phyloP scores from a whole-genome alignment of 805 yeast species.

The Tetrapisispora phaffii region DNA sequence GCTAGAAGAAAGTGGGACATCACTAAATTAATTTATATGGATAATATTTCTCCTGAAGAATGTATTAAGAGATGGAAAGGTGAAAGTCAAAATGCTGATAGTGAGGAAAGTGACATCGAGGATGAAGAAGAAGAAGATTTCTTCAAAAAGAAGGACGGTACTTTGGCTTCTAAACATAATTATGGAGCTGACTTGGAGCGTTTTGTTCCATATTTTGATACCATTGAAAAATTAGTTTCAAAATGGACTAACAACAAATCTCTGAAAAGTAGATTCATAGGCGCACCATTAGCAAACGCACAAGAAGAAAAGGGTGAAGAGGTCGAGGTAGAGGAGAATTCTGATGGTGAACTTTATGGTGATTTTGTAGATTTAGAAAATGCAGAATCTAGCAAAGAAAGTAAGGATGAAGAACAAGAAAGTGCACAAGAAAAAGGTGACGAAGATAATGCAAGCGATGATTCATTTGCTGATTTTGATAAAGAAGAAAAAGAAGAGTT shows the following conservation, averaged over 20 bases:
- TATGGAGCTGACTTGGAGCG: slow-evolving; percentile 25
- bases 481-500: slow-evolving; percentile 33
- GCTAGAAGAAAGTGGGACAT: slow-evolving; percentile 61
- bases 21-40: slow-evolving; percentile 69
- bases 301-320: slow-evolving; percentile 23
- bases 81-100: slow-evolving; percentile 37
- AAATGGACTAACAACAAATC: slow-evolving; percentile 25
- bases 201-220: slow-evolving; percentile 29
- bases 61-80: slow-evolving; percentile 64
- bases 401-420: slow-evolving; percentile 7
- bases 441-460: slow-evolving; percentile 28
- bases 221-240: slow-evolving; percentile 22
- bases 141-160: slow-evolving; percentile 42
- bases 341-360: slow-evolving; percentile 44
- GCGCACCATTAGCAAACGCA: slow-evolving; percentile 24
- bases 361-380: slow-evolving; percentile 45
- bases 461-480: slow-evolving; percentile 33
- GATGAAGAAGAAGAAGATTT: slow-evolving; percentile 38
- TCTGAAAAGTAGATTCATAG: slow-evolving; percentile 27
- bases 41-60: slow-evolving; percentile 64
- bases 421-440: slow-evolving; percentile 4
- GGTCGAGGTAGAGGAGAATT: slow-evolving; percentile 31
- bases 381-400: slow-evolving; percentile 11
- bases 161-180: slow-evolving; percentile 4
- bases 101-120: slow-evolving; percentile 34